Evolutionary conservation across 495 filamentous ascomycete species (phyloP), one percentile per base, ranked within the genome.

Genomic region (Haplographium delicatum): DNA sequence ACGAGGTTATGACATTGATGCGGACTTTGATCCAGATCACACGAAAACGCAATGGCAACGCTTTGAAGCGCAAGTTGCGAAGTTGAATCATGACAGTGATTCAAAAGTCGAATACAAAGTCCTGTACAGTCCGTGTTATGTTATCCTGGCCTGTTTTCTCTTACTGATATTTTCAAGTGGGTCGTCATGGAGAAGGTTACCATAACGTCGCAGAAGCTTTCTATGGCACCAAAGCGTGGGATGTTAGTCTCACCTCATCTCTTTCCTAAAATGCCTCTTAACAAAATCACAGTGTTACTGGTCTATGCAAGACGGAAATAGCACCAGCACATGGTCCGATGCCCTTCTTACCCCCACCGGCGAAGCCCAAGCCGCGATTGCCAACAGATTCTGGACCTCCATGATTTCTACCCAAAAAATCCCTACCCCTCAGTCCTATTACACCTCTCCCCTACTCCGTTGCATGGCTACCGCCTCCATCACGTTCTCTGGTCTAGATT

Each of bases 181-280:
- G 78, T 7, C 76, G 85, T 19, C 85, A 89, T 54, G 85, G 85
- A 2, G 75, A 88, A 57, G 85, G 84, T 1, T 83, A 73, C 58
- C 85, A 89, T 51, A 84, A 83, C 54, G 74, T 73, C 15, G 81
- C 81, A 6, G 74, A 88, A 59, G 62, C 64, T 4, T 85, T 70
- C 55, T 89, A 84, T 52, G 85, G 85, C 18, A 84, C 79, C 0
- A 71, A 72, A 2, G 78, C 77, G 13, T 88, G 85, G 84, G 77
- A 86, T 61, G 80, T 81, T 56, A 58, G 76, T 58, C 19, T 34
- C 27, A 44, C 10, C 46, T 10, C 33, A 22, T n/a, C 22, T 15
- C 45, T 19, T 22, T 25, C 26, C 30, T 39, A 15, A 50, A 22
- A 24, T 19, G 33, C 1, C 15, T 10, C 4, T 16, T n/a, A 27